Evolutionary conservation across 371 early-diverging fungal species (phyloP).

Genomic region (Polyrhizophydium stewartii): DNA sequence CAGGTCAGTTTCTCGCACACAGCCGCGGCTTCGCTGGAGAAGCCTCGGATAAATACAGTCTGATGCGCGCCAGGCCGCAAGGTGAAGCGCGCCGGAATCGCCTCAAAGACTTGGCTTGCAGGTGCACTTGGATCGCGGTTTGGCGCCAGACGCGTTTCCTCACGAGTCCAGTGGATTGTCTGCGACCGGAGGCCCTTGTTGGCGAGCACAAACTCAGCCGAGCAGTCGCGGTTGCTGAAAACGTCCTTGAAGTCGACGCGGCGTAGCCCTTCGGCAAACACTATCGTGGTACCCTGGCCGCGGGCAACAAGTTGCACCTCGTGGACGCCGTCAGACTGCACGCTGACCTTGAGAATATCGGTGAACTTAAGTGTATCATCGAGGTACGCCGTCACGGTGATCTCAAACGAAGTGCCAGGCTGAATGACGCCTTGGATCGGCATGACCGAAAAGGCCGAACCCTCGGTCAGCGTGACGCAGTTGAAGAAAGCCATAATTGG

Average conservation of each 20-base stretch:
- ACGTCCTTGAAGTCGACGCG: slow-evolving; percentile 44
- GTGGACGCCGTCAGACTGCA: slow-evolving; percentile 33
- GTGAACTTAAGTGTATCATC: slow-evolving; percentile 49
- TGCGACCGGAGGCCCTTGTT: slow-evolving; percentile 49
- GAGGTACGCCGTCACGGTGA: slow-evolving; percentile 41
- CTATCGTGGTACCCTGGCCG: slow-evolving; percentile 48
- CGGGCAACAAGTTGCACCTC: slow-evolving; percentile 45
- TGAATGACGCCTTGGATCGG: slow-evolving; percentile 28
- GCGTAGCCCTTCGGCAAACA: slow-evolving; percentile 36
- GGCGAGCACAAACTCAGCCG: slow-evolving; percentile 30
- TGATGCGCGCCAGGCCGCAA: slow-evolving; percentile 41
- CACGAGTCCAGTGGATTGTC: slow-evolving; percentile 36
- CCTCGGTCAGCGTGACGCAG: slow-evolving; percentile 28
- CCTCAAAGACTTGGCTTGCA: slow-evolving; percentile 28
- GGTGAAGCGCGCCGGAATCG: slow-evolving; percentile 39
- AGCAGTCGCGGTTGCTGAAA: slow-evolving; percentile 43
- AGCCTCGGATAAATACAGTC: slow-evolving; percentile 37
- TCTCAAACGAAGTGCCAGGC: slow-evolving; percentile 16
- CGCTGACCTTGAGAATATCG: slow-evolving; percentile 40
- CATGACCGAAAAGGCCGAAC: slow-evolving; percentile 35
- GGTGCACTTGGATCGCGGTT: not conserved
- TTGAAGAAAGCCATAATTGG: slow-evolving; percentile 42
- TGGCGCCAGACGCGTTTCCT: slow-evolving; percentile 19
- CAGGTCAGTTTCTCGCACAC: slow-evolving; percentile 37
- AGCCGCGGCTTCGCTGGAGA: slow-evolving; percentile 22